Conservation (phyloP, 345 rosid species). For the Cardamine resedifolia region DNA sequence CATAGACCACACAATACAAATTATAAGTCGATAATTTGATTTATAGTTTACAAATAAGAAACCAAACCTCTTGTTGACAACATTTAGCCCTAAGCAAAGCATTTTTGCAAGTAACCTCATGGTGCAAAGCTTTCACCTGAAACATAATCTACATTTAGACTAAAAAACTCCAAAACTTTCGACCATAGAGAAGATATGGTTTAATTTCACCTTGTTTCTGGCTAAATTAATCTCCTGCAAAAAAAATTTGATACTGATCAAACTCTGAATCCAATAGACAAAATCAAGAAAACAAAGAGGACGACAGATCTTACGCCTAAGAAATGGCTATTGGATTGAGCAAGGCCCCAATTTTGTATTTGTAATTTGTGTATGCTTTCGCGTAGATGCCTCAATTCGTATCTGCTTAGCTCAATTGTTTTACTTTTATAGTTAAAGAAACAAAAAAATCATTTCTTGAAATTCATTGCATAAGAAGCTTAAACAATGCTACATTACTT, state of each 20-base stretch:
- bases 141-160: conserved; percentile 11
- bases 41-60: background rate
- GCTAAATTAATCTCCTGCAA: conserved; percentile 31
- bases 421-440: conserved; percentile 22
- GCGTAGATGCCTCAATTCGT: conserved; percentile 21
- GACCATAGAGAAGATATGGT: background rate
- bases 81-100: conserved; percentile 27
- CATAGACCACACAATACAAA: background rate
- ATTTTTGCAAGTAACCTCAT: conserved; percentile 28
- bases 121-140: conserved; percentile 31
- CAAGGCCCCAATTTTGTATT: conserved; percentile 26
- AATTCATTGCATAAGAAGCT: background rate
- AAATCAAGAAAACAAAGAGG: background rate
- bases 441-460: background rate
- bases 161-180: background rate
- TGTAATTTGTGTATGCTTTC: conserved; percentile 25
- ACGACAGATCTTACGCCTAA: conserved; percentile 1
- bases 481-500: background rate
- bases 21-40: background rate
- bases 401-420: conserved; percentile 22
- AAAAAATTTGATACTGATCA: background rate
- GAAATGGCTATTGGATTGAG: conserved; percentile 28
- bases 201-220: conserved; percentile 28
- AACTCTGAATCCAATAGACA: background rate
- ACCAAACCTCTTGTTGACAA: conserved; percentile 25